phyloP scores from a whole-genome alignment of 495 filamentous ascomycete genomes.

The Saxophila tyrrhenica region DNA sequence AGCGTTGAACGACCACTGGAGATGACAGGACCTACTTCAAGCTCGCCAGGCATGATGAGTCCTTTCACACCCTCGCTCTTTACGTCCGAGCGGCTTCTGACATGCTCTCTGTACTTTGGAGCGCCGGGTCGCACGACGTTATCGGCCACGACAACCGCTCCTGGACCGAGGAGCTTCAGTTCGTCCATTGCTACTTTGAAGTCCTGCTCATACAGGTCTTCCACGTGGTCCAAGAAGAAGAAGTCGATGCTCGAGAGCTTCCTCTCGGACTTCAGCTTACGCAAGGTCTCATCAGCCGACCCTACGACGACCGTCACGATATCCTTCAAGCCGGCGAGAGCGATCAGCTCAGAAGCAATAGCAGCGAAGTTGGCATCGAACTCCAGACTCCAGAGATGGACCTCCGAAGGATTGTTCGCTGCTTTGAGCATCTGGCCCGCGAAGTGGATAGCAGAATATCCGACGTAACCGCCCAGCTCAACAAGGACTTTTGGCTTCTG shows the following conservation, averaged over 20 bases:
- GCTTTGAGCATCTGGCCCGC: conserved; percentile 25
- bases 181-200: conserved; percentile 25
- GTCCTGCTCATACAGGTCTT: conserved; percentile 27
- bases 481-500: conserved; percentile 21
- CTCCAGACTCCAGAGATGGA: conserved; percentile 29
- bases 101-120: conserved; percentile 30
- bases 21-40: conserved; percentile 3
- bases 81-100: conserved; percentile 1
- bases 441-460: conserved; percentile 28
- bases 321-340: conserved; percentile 23
- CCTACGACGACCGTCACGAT: conserved; percentile 28
- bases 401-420: conserved; percentile 1
- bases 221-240: conserved; percentile 30
- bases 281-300: conserved; percentile 21
- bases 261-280: conserved; percentile 21
- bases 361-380: conserved; percentile 21
- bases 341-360: conserved; percentile 23
- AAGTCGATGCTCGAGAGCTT: conserved; percentile 20
- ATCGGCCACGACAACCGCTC: conserved; percentile 26
- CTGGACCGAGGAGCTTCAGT: conserved; percentile 19
- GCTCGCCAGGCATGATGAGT: conserved; percentile 6
- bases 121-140: conserved; percentile 23
- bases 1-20: not conserved
- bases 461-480: conserved; percentile 31
- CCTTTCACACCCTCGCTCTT: not conserved